phyloP scores from a whole-genome alignment of 805 yeast species.

The Saccharomycodes ludwigii region DNA sequence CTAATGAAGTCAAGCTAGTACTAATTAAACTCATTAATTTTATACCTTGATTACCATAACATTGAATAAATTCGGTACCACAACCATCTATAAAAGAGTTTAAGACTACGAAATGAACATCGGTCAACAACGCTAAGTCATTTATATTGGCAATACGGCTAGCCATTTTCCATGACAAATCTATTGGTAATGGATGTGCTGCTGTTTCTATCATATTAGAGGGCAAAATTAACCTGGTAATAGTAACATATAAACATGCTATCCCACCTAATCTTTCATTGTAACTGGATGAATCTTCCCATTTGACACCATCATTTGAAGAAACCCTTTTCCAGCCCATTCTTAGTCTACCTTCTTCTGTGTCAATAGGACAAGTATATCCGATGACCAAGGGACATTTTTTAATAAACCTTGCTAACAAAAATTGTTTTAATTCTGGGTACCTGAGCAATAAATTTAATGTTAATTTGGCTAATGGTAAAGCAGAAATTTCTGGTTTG shows the following conservation, averaged over 20 bases:
- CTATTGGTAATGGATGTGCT: slow-evolving; percentile 44
- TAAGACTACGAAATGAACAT: slow-evolving; percentile 58
- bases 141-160: slow-evolving; percentile 54
- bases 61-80: slow-evolving; percentile 39
- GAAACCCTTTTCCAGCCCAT: slow-evolving; percentile 77
- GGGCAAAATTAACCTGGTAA: slow-evolving; percentile 41
- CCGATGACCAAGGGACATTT: slow-evolving; percentile 88
- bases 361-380: slow-evolving; percentile 57
- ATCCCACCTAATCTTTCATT: slow-evolving; percentile 85
- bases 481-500: slow-evolving; percentile 59
- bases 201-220: slow-evolving; percentile 16
- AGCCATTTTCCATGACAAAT: slow-evolving; percentile 56
- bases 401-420: slow-evolving; percentile 72
- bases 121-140: slow-evolving; percentile 35
- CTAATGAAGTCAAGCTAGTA: slow-evolving; percentile 39
- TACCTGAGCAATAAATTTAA: slow-evolving; percentile 37
- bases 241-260: slow-evolving; percentile 63
- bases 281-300: slow-evolving; percentile 52
- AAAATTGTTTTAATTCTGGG: slow-evolving; percentile 28
- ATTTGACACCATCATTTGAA: slow-evolving; percentile 18
- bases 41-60: slow-evolving; percentile 57
- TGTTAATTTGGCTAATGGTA: slow-evolving; percentile 66
- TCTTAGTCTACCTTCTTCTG: slow-evolving; percentile 65
- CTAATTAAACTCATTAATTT: slow-evolving; percentile 44
- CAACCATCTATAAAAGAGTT: slow-evolving; percentile 91